Percentiles rank a stretch among this genome's conserved stretches.
These are phyloP conservation scores for Paraphoma chrysanthemicola DNA, from an alignment of 2,329 filamentous ascomycete species.

Conservation along the genomic window DNA sequence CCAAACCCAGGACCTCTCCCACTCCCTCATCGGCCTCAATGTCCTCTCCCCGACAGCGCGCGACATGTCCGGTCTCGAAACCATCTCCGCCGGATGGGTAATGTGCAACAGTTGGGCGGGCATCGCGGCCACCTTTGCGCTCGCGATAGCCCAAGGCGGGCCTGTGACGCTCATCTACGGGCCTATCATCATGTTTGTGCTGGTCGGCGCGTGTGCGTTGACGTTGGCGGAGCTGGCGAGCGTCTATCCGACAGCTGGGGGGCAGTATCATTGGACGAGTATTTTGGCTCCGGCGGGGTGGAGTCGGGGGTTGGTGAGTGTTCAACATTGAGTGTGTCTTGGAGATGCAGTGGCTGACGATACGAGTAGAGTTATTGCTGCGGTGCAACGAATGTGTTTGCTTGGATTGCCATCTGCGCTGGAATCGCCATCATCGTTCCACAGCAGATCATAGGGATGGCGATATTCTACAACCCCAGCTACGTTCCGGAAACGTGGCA, in stretches of 20 bases:
- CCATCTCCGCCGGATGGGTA: constrained; percentile 23
- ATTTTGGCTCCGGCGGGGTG: constrained; percentile 52
- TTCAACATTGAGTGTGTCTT: too few species aligned
- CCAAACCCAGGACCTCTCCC: constrained; percentile 5
- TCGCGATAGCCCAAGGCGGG: constrained; percentile 18
- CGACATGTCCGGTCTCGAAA: constrained; percentile 18
- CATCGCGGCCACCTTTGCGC: constrained; percentile 18
- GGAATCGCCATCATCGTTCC: constrained; percentile 24
- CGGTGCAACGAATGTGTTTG: constrained; percentile 22
- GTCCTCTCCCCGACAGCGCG: constrained; percentile 9
- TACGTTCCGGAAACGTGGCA: constrained; percentile 21
- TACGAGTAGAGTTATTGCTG: constrained; percentile 27
- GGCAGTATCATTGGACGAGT: constrained; percentile 27
- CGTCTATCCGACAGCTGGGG: constrained; percentile 40
- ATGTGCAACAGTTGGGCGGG: constrained; percentile 26
- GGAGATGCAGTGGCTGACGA: too few species aligned
- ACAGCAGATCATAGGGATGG: constrained; percentile 16
- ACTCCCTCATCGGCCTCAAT: constrained; percentile 11
- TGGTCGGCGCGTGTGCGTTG: constrained; percentile 16
- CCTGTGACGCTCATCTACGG: constrained; percentile 19
- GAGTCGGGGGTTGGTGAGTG: constrained; percentile 15
- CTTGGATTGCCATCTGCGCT: constrained; percentile 21
- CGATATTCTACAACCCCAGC: constrained; percentile 9
- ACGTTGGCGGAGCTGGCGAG: constrained; percentile 38
- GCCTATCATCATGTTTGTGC: constrained; percentile 19